Evolutionary conservation across 2,329 filamentous ascomycete species (phyloP).

Genomic region (Trichoderma brevicompactum): DNA sequence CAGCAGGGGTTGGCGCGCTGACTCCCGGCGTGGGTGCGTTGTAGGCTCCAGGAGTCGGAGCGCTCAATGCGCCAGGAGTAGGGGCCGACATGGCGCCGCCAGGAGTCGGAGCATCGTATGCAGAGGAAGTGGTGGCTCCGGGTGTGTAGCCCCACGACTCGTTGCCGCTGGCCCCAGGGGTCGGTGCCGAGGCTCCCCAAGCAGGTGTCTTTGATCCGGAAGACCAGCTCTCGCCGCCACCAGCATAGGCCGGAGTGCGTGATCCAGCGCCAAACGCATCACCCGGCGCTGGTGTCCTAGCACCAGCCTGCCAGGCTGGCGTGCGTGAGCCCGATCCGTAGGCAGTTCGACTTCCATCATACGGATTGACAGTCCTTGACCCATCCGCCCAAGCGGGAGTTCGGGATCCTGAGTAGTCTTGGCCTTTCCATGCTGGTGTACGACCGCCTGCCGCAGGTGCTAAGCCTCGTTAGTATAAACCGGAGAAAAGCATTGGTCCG

Average conservation of each 20-base stretch:
- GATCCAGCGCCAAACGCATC: constrained; percentile 69
- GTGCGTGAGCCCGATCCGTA: constrained; percentile 76
- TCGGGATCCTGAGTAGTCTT: constrained; percentile 59
- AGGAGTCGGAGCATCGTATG: constrained; percentile 74
- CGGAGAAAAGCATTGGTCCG: not conserved
- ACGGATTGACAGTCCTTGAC: constrained; percentile 69
- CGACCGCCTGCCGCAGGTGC: constrained; percentile 62
- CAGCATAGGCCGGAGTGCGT: constrained; percentile 68
- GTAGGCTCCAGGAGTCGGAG: constrained; percentile 72
- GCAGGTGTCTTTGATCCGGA: constrained; percentile 78
- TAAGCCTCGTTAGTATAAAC: constrained; percentile 38
- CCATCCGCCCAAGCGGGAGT: constrained; percentile 75
- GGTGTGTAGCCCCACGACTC: constrained; percentile 66
- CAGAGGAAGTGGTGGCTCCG: constrained; percentile 49
- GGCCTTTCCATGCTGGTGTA: constrained; percentile 66
- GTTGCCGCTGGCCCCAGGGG: constrained; percentile 60
- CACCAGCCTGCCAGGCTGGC: constrained; percentile 77
- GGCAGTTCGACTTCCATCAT: constrained; percentile 74
- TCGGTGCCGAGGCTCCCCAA: constrained; percentile 65
- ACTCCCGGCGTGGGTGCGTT: constrained; percentile 67
- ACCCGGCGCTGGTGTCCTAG: constrained; percentile 67
- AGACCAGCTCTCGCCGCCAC: constrained; percentile 63
- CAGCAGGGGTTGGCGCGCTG: constrained; percentile 71
- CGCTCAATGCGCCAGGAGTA: constrained; percentile 65
- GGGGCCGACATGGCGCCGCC: constrained; percentile 62